Conservation (phyloP, 371 early-diverging fungal species). For the Zopfochytrium polystomum region DNA sequence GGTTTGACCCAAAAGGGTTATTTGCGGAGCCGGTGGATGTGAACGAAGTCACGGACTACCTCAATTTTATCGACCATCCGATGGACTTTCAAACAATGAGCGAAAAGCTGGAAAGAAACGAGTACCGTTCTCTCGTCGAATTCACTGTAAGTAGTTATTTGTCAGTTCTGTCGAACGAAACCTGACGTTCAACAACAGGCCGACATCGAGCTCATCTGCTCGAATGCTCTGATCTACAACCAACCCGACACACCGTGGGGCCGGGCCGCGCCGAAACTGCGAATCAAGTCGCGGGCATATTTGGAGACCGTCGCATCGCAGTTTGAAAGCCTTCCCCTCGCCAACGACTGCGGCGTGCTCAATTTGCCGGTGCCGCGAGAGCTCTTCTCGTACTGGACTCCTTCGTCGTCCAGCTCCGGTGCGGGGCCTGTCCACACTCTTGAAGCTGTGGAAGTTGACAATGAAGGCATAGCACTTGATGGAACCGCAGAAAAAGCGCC, state of each 20-base stretch:
- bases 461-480: neutral
- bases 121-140: conserved; percentile 53
- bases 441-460: neutral
- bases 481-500: neutral
- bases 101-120: conserved; percentile 57
- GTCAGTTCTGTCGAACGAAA: neutral
- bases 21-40: conserved; percentile 70
- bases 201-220: conserved; percentile 68
- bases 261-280: conserved; percentile 53
- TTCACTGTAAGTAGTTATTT: conserved; percentile 49
- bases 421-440: neutral
- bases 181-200: conserved; percentile 36
- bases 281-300: neutral
- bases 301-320: neutral
- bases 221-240: conserved; percentile 78
- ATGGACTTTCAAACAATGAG: conserved; percentile 70
- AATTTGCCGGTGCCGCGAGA: neutral
- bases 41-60: conserved; percentile 80
- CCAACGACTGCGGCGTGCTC: neutral
- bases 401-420: no score
- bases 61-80: conserved; percentile 65
- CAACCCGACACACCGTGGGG: conserved; percentile 68
- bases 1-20: conserved; percentile 46
- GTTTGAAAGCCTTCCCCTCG: neutral
- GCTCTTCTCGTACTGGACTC: no score